These are phyloP conservation scores for Amorphotheca resinae DNA, from an alignment of 495 filamentous ascomycete genomes.

Conservation along the genomic window DNA sequence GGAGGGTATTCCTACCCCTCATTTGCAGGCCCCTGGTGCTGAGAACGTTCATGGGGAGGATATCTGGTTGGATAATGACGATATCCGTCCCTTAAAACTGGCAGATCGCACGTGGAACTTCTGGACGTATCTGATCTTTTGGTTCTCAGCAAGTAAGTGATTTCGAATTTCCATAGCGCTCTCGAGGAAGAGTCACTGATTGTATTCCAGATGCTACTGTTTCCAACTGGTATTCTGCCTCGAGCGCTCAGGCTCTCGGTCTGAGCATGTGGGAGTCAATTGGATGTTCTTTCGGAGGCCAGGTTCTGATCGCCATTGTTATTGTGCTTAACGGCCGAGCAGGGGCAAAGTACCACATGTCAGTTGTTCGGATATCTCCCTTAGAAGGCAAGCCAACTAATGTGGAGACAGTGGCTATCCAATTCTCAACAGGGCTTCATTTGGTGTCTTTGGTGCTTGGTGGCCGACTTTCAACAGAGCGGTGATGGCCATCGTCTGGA, in stretches of 20 bases:
- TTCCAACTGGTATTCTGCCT: constrained; percentile 27
- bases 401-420: constrained; percentile 20
- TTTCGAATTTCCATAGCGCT: neutral
- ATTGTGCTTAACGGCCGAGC: constrained; percentile 29
- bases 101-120: constrained; percentile 27
- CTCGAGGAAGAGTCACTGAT: neutral
- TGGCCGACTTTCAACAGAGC: constrained; percentile 31
- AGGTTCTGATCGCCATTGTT: constrained; percentile 23
- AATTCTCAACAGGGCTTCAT: constrained; percentile 26
- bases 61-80: constrained; percentile 27
- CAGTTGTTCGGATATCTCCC: neutral
- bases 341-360: constrained; percentile 29
- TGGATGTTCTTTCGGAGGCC: constrained; percentile 24
- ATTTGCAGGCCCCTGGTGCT: constrained; percentile 13
- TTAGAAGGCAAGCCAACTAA: neutral
- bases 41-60: constrained; percentile 16
- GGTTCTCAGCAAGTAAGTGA: constrained; percentile 26
- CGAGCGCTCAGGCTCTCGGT: constrained; percentile 25
- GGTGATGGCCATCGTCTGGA: constrained; percentile 30
- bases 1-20: constrained; percentile 5
- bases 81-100: constrained; percentile 25
- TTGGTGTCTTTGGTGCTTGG: constrained; percentile 26
- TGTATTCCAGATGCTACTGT: constrained; percentile 24
- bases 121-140: constrained; percentile 29
- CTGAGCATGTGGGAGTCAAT: constrained; percentile 30